phyloP scores from a whole-genome alignment of 2,329 filamentous ascomycete species.

The Neonectria sp. region DNA sequence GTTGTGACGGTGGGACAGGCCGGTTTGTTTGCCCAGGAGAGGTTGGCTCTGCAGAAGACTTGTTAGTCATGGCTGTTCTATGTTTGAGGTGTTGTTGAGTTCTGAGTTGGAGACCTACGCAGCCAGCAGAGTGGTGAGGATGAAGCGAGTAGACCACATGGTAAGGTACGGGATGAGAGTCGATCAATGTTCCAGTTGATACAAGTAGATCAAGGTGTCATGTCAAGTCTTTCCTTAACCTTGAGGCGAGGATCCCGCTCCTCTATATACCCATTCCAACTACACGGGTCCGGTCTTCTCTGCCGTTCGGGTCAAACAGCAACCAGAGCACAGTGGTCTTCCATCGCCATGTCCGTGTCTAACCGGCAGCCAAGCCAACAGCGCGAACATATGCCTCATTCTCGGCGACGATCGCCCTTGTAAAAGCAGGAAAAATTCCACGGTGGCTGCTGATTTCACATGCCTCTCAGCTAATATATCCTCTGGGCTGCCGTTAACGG shows the following conservation, averaged over 20 bases:
- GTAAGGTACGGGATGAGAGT: neutral
- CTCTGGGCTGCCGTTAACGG: neutral
- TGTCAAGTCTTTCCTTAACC: neutral
- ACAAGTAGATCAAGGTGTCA: neutral
- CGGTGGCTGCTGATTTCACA: slow-evolving; percentile 1
- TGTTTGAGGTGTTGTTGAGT: neutral
- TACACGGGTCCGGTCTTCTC: neutral
- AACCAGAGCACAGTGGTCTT: neutral
- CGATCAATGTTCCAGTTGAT: no score
- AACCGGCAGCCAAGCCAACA: slow-evolving; percentile 1
- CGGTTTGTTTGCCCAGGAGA: slow-evolving; percentile 16
- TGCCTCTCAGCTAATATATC: neutral
- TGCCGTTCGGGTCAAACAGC: neutral
- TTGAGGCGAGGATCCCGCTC: neutral
- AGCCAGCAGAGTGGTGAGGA: slow-evolving; percentile 15
- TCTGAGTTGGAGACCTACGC: slow-evolving; percentile 9
- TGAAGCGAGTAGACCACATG: slow-evolving; percentile 23
- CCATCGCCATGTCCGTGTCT: neutral
- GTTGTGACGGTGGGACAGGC: slow-evolving; percentile 54
- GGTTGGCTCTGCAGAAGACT: neutral
- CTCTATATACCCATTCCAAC: neutral
- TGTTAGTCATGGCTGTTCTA: neutral
- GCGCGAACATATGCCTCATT: neutral
- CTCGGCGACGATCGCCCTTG: neutral
- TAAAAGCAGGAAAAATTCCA: neutral